Percentiles rank a stretch among this genome's conserved stretches.
These are phyloP conservation scores for Trypanosoma boissoni DNA, from an alignment of 208 protist species.

Conservation along the genomic window DNA sequence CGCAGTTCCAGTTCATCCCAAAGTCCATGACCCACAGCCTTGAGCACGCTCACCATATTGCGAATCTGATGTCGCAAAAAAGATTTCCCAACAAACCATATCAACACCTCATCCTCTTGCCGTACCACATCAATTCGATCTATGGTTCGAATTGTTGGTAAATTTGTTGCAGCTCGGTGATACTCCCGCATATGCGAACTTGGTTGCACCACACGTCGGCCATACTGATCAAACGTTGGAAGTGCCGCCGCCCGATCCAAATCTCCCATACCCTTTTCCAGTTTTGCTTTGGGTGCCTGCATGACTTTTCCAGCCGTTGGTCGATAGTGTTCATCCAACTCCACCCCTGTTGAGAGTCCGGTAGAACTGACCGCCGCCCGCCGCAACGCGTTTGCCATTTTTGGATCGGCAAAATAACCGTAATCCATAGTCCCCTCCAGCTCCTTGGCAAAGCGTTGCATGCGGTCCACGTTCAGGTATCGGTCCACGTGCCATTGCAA, in stretches of 20 bases:
- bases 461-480: conserved; percentile 72
- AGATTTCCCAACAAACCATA: conserved; percentile 84
- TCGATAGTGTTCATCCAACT: conserved; percentile 46
- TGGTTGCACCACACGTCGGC: conserved; percentile 60
- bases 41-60: conserved; percentile 84
- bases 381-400: conserved; percentile 82
- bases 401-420: conserved; percentile 83
- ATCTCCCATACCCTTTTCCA: conserved; percentile 57
- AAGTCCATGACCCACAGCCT: conserved; percentile 67
- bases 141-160: conserved; percentile 81
- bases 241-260: conserved; percentile 66
- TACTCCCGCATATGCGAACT: conserved; percentile 67
- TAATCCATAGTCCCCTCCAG: conserved; percentile 83
- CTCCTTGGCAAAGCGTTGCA: conserved; percentile 67
- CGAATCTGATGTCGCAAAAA: conserved; percentile 88
- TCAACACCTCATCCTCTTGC: conserved; percentile 85
- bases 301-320: conserved; percentile 31
- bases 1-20: conserved; percentile 84
- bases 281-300: conserved; percentile 54
- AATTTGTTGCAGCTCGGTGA: conserved; percentile 56
- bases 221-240: conserved; percentile 84
- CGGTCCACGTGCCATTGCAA: conserved; percentile 89
- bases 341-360: conserved; percentile 36
- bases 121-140: conserved; percentile 79
- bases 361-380: conserved; percentile 38